phyloP scores from a whole-genome alignment of 2,329 filamentous ascomycete species.

The Pestalotiopsis sp. region DNA sequence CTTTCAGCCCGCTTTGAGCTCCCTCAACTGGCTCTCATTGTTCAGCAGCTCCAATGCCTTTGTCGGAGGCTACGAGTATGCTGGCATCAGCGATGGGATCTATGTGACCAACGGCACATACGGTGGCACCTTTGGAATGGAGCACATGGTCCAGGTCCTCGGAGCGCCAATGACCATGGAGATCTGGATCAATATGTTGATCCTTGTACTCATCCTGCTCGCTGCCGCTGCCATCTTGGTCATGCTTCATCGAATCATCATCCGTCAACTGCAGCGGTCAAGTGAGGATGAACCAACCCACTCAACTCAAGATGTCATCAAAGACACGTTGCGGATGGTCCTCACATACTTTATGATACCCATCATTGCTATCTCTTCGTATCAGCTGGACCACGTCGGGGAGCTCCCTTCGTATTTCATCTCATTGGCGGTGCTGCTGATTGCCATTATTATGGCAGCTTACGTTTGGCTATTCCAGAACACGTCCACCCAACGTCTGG shows the following conservation, averaged over 20 bases:
- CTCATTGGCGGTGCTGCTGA: constrained; percentile 10
- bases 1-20: constrained; percentile 70
- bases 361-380: constrained; percentile 16
- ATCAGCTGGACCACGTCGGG: constrained; percentile 16
- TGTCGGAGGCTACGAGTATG: constrained; percentile 25
- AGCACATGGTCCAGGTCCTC: constrained; percentile 67
- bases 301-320: background rate
- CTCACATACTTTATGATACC: constrained; percentile 21
- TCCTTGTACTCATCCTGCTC: constrained; percentile 42
- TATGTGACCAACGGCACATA: constrained; percentile 70
- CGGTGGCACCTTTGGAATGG: constrained; percentile 54
- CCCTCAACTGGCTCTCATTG: constrained; percentile 67
- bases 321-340: constrained; percentile 12
- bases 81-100: constrained; percentile 51
- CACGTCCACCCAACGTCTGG: constrained; percentile 15
- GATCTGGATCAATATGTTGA: constrained; percentile 71
- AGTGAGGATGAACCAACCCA: background rate
- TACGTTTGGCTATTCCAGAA: constrained; percentile 16
- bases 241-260: constrained; percentile 6
- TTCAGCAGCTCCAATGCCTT: constrained; percentile 37
- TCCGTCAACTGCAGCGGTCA: background rate
- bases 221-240: background rate
- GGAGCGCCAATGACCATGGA: constrained; percentile 64
- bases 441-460: constrained; percentile 7
- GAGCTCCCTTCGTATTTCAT: constrained; percentile 16